Base-by-base conservation (phyloP, 2,329 filamentous ascomycete genomes). In the Ustulina deusta region DNA sequence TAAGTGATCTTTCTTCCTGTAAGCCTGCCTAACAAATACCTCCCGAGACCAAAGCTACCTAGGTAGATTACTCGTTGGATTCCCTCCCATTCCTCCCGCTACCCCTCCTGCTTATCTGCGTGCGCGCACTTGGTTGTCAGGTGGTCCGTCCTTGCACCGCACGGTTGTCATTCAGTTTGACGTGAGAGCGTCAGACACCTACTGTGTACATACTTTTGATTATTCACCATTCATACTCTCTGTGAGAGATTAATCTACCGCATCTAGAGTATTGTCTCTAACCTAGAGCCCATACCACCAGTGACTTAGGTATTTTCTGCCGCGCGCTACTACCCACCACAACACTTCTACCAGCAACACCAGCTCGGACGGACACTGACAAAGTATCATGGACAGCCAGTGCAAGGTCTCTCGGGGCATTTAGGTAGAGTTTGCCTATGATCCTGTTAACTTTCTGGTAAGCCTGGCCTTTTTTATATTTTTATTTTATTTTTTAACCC, bases 21-120 rank as follows among this genome's bases (percentile, higher is more conserved):
- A 66, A 59, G 61, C 54, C 57, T 63, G 58, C 59, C 54, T 59
- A 42, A 63, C 46, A 42, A 55, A 55, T 40, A 22, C 34, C 32
- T 40, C 11, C 29, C 49, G 36, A 55, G 27, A 15, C 34, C n/a
- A 25, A 36, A 40, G 52, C 52, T 40, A n/a, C n/a, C n/a, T n/a
- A n/a, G n/a, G n/a, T n/a, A 25, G 25, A 55, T 25, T n/a, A 22
- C 36, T 54, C 15, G 27, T 64, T 51, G 48, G 15, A 51, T 55
- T 49, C 48, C 52, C 38, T 38, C 5, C 17, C 20, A 44, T 44
- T 55, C 27, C 49, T 34, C 17, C 49, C 17, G 15, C 22, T 56
- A 62, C 61, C 62, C 63, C 65, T 69, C 65, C 61, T 66, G 62
- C 61, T 70, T 68, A 67, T 65, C 62, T 57, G 63, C 49, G 54